A percentile compares a stretch with the other conserved stretches of the same genome.
phyloP scores from a whole-genome alignment of 176 grass and related monocot genomes.

The Stipa capillata region DNA sequence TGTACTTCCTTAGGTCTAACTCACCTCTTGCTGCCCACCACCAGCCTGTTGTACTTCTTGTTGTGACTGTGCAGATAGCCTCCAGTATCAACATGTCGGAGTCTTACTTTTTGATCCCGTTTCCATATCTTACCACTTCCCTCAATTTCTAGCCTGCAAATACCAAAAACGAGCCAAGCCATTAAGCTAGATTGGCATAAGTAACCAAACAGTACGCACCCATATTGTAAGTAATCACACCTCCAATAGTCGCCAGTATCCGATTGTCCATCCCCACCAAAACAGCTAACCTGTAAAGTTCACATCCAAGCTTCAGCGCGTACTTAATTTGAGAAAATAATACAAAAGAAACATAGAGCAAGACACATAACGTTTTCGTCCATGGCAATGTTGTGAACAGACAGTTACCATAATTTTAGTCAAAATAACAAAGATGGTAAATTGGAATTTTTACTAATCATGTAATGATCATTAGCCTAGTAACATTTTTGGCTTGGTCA shows the following conservation, averaged over 20 bases:
- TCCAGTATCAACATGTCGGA: constrained; percentile 62
- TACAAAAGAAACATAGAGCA: neutral
- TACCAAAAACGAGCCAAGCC: neutral
- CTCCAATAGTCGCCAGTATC: constrained; percentile 79
- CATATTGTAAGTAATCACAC: constrained; percentile 21
- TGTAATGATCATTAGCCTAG: neutral
- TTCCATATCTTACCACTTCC: constrained; percentile 63
- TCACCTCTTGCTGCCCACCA: constrained; percentile 78
- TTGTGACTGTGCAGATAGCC: constrained; percentile 79
- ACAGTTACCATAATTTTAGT: neutral
- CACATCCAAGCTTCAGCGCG: constrained; percentile 1
- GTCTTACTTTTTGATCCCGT: constrained; percentile 52
- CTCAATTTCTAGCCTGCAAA: constrained; percentile 65
- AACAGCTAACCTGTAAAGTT: constrained; percentile 64
- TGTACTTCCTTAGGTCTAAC: neutral
- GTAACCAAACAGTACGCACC: neutral
- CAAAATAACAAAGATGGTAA: neutral
- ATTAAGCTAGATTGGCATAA: neutral
- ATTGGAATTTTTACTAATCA: neutral
- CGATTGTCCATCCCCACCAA: constrained; percentile 49
- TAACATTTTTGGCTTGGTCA: neutral
- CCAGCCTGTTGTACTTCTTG: constrained; percentile 71
- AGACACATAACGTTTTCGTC: neutral
- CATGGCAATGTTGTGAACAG: neutral
- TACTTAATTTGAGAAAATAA: constrained; percentile 8